phyloP scores from a whole-genome alignment of 2,329 filamentous ascomycete genomes.

The Diaporthe amygdali region DNA sequence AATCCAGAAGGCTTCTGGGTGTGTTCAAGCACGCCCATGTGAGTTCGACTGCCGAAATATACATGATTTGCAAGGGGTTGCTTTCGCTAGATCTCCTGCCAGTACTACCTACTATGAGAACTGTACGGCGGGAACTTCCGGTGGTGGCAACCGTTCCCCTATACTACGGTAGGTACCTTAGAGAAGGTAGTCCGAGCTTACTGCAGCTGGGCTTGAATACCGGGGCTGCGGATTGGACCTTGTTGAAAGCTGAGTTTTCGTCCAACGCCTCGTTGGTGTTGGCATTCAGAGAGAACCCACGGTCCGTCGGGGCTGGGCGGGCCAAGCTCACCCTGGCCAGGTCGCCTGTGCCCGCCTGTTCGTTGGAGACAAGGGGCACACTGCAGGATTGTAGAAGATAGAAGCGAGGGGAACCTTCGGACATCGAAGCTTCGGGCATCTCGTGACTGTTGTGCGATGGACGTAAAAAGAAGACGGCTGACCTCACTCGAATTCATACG shows the following conservation, averaged over 20 bases:
- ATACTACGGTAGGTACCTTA: neutral
- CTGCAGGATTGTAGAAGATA: neutral
- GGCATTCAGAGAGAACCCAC: neutral
- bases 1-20: neutral
- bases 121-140: neutral
- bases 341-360: slow-evolving; percentile 1
- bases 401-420: neutral
- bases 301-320: neutral
- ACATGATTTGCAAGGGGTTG: neutral
- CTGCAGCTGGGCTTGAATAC: neutral
- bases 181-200: neutral
- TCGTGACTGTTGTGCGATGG: neutral
- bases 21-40: neutral
- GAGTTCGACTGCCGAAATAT: neutral
- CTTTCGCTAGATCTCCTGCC: neutral
- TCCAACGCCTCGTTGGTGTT: slow-evolving; percentile 4
- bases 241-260: neutral
- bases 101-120: neutral
- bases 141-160: neutral
- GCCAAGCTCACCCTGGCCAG: slow-evolving; percentile 15
- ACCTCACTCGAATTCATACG: neutral
- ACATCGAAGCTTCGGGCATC: neutral
- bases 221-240: neutral
- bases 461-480: neutral
- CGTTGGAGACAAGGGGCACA: neutral